Evolutionary conservation across 140 eudicot species (phyloP), one percentile per base, ranked within the genome.

Genomic region (Flaveria floridana): DNA sequence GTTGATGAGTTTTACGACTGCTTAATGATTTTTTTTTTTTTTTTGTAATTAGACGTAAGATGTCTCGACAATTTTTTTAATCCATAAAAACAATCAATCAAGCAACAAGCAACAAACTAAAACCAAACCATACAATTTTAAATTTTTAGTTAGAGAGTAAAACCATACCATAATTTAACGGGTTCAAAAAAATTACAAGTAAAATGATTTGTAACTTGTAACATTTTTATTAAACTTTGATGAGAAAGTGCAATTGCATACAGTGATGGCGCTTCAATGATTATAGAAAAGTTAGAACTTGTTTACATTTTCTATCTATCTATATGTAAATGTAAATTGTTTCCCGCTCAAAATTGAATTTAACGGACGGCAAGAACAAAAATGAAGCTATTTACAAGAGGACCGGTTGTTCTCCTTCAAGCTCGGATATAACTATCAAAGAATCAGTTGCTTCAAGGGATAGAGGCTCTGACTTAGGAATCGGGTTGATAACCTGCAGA

Each of bases 401-500:
- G 3, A 89, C 30, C 0, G 96, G 91, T 71, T 87, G 96, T 68
- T 83, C 90, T 65, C 97, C 95, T 85, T 91, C 96, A 74, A 88
- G 87, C 79, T 94, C 99, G 5, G 97, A 90, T 82, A 94, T 90
- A 52, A 94, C 96, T 6, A 94, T 94, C 53, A 94, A 78, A 15
- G 90, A 86, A 78, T 94, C 99, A 2, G 83, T 81, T 64, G 57
- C 76, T 71, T 76, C 88, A 76, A 94, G 90, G 25, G 78, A 70
- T 10, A 94, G 82, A 56, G 95, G 99, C 80, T 85, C 95, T 18
- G 90, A 77, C 78, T 91, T 94, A 13, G 97, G 91, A 70, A 77
- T 72, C 39, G 99, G 99, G 79, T 94, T 94, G 68, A 94, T 86
- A 77, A 90, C 92, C 99, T 94, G 90, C 80, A 82, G 11, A 57